These are phyloP conservation scores for Herpetospermum pedunculosum DNA, from an alignment of 306 rosid genomes.

Conservation along the genomic window DNA sequence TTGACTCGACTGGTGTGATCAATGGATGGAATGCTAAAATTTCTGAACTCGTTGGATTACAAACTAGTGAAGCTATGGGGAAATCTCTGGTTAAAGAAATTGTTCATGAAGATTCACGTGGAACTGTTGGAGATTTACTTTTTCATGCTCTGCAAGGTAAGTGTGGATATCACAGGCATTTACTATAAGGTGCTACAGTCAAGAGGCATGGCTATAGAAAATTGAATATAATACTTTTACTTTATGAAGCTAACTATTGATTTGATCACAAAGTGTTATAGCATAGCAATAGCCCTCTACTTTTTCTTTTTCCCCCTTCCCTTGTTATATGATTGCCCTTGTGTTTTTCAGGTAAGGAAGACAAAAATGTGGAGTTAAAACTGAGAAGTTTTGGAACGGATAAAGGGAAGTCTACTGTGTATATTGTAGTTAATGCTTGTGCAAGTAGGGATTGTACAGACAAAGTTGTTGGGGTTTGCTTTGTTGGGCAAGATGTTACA, in stretches of 20 bases:
- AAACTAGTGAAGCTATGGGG: conserved; percentile 43
- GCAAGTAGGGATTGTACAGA: conserved; percentile 52
- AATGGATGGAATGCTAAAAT: conserved; percentile 80
- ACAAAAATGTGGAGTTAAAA: conserved; percentile 56
- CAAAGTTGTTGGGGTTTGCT: conserved; percentile 56
- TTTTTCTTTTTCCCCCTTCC: not conserved
- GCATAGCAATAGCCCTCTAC: not conserved
- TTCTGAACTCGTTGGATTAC: conserved; percentile 54
- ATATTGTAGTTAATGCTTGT: conserved; percentile 57
- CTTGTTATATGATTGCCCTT: not conserved
- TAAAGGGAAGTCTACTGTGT: conserved; percentile 24
- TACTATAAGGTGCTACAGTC: not conserved
- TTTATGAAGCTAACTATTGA: not conserved
- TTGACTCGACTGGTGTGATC: conserved; percentile 47
- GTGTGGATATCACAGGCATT: not conserved
- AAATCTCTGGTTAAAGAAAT: conserved; percentile 55
- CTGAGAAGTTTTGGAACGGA: conserved; percentile 31
- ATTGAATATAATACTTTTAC: not conserved
- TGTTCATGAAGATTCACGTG: conserved; percentile 43
- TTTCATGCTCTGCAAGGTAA: conserved; percentile 58
- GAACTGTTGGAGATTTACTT: conserved; percentile 25
- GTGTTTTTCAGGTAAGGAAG: conserved; percentile 49
- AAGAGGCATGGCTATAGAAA: not conserved
- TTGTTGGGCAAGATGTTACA: conserved; percentile 75
- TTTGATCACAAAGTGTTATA: not conserved